Evolutionary conservation across 495 filamentous ascomycete species (phyloP).

Genomic region (Xylaria bambusicola): DNA sequence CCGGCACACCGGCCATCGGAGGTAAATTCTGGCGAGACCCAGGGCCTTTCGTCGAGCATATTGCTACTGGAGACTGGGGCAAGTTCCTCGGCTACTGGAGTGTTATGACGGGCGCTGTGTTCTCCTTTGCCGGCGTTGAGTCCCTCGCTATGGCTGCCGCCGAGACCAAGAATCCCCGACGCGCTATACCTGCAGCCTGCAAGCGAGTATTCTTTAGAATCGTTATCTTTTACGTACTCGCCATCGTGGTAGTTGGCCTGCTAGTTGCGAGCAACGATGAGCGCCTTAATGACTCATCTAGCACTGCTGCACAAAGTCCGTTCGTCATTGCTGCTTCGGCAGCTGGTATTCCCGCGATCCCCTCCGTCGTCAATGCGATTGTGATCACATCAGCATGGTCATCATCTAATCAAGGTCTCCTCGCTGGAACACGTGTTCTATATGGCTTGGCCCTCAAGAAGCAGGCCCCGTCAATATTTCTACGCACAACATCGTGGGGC

Average conservation of each 20-base stretch:
- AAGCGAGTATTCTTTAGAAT: constrained; percentile 54
- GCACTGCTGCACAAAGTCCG: constrained; percentile 62
- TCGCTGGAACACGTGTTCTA: constrained; percentile 62
- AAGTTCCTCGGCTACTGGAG: constrained; percentile 59
- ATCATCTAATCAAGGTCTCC: constrained; percentile 65
- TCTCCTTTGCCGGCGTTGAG: constrained; percentile 59
- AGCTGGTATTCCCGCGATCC: constrained; percentile 64
- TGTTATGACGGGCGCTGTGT: constrained; percentile 61
- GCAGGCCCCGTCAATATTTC: constrained; percentile 59
- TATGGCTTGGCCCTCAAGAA: constrained; percentile 63
- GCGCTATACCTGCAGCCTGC: constrained; percentile 54
- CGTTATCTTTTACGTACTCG: constrained; percentile 62
- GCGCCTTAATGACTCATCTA: constrained; percentile 54
- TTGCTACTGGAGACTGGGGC: constrained; percentile 32
- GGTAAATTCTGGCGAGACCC: constrained; percentile 55
- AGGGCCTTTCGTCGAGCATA: constrained; percentile 53
- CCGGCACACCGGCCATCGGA: constrained; percentile 47
- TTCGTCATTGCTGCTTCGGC: constrained; percentile 70
- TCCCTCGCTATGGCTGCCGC: constrained; percentile 63
- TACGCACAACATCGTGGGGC: constrained; percentile 61
- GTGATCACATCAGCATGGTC: constrained; percentile 75
- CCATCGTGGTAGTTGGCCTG: constrained; percentile 61
- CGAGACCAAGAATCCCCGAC: constrained; percentile 60
- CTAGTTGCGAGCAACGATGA: constrained; percentile 64
- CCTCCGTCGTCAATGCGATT: constrained; percentile 65